phyloP scores from a whole-genome alignment of 2,329 filamentous ascomycete species.

The Alternaria metachromatica region DNA sequence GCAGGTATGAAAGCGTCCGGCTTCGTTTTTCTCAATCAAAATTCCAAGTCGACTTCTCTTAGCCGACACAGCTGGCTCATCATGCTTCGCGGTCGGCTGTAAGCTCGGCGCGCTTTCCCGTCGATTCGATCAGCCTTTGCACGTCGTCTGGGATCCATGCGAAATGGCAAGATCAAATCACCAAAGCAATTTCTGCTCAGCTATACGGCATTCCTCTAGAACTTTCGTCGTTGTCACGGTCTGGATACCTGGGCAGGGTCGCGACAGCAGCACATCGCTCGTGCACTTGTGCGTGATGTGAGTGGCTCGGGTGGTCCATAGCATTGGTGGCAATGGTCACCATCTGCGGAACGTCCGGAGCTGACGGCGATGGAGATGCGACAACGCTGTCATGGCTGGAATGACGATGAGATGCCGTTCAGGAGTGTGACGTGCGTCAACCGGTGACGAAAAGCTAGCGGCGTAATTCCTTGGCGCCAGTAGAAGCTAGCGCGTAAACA shows the following conservation, averaged over 20 bases:
- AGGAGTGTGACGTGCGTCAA: neutral
- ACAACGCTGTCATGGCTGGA: neutral
- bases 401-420: neutral
- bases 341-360: neutral
- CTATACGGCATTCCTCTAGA: too few relatives aligned
- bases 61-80: neutral
- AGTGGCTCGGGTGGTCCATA: neutral
- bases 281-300: too few relatives aligned
- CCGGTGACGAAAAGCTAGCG: slow-evolving; percentile 1
- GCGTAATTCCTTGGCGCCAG: neutral
- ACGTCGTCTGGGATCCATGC: neutral
- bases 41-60: neutral
- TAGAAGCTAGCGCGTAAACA: slow-evolving; percentile 11
- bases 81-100: neutral
- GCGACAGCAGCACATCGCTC: neutral
- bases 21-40: neutral
- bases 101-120: neutral
- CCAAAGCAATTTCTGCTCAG: neutral
- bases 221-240: neutral
- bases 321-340: neutral
- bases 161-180: neutral
- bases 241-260: neutral
- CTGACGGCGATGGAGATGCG: neutral
- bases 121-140: neutral
- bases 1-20: neutral